phyloP scores from a whole-genome alignment of 441 rosid genomes.

The Gossypium davidsonii region DNA sequence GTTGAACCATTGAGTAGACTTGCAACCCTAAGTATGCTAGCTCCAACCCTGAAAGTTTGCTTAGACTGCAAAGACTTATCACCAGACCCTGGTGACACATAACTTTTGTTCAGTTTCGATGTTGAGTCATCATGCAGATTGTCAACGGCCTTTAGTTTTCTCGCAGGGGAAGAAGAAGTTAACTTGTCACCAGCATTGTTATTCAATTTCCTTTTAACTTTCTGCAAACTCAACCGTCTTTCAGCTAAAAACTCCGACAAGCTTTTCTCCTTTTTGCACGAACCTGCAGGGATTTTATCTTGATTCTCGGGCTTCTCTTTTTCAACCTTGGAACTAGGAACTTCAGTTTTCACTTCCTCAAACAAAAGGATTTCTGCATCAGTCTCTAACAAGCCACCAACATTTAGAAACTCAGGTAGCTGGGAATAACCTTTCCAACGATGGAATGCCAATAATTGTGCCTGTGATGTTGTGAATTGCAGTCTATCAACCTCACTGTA shows the following conservation, averaged over 20 bases:
- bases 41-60: constrained; percentile 49
- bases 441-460: constrained; percentile 54
- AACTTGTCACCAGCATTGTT: constrained; percentile 17
- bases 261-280: constrained; percentile 49
- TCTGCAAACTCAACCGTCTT: constrained; percentile 24
- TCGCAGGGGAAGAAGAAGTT: constrained; percentile 20
- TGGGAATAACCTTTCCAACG: constrained; percentile 60
- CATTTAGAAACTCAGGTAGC: constrained; percentile 47
- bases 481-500: constrained; percentile 34
- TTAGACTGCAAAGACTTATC: constrained; percentile 28
- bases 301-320: constrained; percentile 28
- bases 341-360: constrained; percentile 21
- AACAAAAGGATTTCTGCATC: constrained; percentile 34
- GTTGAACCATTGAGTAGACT: constrained; percentile 13
- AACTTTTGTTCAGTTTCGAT: constrained; percentile 26
- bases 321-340: constrained; percentile 21
- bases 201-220: constrained; percentile 23
- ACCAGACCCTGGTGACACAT: constrained; percentile 18
- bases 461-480: constrained; percentile 40
- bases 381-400: constrained; percentile 37
- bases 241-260: constrained; percentile 49
- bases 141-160: constrained; percentile 42
- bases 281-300: constrained; percentile 21
- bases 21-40: constrained; percentile 55
- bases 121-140: constrained; percentile 19